Evolutionary conservation across 148 eudicot species (phyloP).

Genomic region (Camellia japonica): DNA sequence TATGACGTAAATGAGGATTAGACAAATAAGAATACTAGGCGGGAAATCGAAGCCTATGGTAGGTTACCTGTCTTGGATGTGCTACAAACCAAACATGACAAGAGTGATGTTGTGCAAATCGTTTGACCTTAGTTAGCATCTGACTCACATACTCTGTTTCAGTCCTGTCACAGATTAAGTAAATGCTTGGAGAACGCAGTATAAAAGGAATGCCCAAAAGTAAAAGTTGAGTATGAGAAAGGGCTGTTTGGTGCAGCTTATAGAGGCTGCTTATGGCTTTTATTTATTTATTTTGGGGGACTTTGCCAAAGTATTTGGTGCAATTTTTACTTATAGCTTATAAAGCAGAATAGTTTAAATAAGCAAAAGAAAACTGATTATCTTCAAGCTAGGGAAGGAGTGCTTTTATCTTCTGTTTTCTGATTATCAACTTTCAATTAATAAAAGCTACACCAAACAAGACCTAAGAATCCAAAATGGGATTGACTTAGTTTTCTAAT

Average conservation of each 20-base stretch:
- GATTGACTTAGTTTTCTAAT: background rate
- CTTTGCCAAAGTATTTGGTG: no score
- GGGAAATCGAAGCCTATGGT: background rate
- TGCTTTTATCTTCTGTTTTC: no score
- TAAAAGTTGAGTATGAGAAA: background rate
- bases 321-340: no score
- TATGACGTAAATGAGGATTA: slow-evolving; percentile 21
- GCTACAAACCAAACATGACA: slow-evolving; percentile 99
- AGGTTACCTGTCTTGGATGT: slow-evolving; percentile 86
- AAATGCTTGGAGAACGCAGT: background rate
- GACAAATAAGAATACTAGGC: background rate
- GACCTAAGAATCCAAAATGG: background rate
- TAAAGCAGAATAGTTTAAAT: no score
- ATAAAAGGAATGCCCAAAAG: background rate
- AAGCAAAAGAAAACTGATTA: no score
- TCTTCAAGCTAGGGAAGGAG: no score
- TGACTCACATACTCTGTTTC: slow-evolving; percentile 98
- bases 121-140: slow-evolving; percentile 85
- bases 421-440: no score
- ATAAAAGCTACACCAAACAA: no score
- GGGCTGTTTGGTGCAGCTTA: no score
- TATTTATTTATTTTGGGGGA: no score
- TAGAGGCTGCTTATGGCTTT: no score
- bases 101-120: slow-evolving; percentile 94
- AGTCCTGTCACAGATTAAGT: slow-evolving; percentile 53